Base-by-base conservation (phyloP, 305 asterid species). In the Fraxinus dipetala region DNA sequence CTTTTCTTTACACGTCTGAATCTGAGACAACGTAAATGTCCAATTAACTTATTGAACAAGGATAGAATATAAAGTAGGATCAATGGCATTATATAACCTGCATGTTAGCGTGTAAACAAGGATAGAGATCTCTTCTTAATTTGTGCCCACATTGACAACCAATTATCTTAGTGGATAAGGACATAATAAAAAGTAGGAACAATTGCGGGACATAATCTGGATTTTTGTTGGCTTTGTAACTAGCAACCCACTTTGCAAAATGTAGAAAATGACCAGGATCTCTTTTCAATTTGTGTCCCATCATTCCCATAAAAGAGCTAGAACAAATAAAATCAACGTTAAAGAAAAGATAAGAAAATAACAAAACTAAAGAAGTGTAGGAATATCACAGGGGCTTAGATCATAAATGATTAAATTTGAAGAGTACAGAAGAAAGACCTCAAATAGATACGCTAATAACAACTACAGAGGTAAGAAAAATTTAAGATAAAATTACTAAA, bases 401-500 rank as follows among this genome's bases (percentile, higher is more conserved):
- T 48, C 67, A 76, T 31, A 65, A 51, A 16, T 11, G 16, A 79
- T 67, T 20, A 73, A 34, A 6, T 36, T 5, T 6, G 76, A 35
- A 31, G 26, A 59, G 61, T 72, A 18, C 63, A 36, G 79, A 79
- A 43, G 51, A 43, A 45, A 61, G 10, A 80, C 76, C 77, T 54
- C 28, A 43, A 77, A 32, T 75, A 79, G 51, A 51, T n/a, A 80
- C 56, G 5, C 31, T 63, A 31, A 43, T 51, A 30, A 70, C 28
- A 73, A 63, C 45, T 43, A 13, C 65, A 38, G 59, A 56, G 70
- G 32, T 65, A 63, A 75, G 76, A 75, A 34, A 51, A 83, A 72
- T 51, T 13, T 35, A 72, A 79, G 75, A 78, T 5, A 40, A 75
- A 43, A 76, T 74, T 48, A 10, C 22, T 30, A 72, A 84, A 76